These are phyloP conservation scores for Aspergillus costaricaensis DNA, from an alignment of 2,329 filamentous ascomycete species.

Conservation along the genomic window DNA sequence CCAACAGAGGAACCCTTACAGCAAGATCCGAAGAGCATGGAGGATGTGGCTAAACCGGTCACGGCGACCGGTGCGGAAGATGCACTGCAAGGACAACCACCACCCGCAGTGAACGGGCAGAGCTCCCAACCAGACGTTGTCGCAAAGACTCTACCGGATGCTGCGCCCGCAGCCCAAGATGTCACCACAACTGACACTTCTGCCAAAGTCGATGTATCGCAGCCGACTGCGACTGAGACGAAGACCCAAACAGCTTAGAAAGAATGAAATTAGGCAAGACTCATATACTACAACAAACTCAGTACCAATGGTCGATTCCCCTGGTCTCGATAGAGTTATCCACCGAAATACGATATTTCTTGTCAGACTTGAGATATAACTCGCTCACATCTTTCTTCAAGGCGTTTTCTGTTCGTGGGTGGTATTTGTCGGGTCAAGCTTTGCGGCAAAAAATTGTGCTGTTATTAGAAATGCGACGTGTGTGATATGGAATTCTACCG, in stretches of 20 bases:
- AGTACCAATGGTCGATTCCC: neutral
- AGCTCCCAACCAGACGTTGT: neutral
- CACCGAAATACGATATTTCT: neutral
- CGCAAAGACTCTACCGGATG: neutral
- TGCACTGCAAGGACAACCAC: slow-evolving; percentile 6
- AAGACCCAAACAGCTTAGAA: neutral
- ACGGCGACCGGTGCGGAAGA: slow-evolving; percentile 3
- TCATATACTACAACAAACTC: neutral
- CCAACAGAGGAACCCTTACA: slow-evolving; percentile 20
- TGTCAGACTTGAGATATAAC: neutral
- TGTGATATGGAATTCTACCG: neutral
- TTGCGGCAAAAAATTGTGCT: neutral
- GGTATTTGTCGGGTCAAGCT: neutral
- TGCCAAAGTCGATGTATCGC: neutral
- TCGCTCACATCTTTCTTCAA: neutral
- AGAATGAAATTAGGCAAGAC: neutral
- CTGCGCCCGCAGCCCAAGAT: neutral
- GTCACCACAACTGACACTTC: neutral
- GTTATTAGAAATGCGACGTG: neutral
- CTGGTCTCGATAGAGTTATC: neutral
- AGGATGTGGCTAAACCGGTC: slow-evolving; percentile 11
- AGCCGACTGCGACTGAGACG: neutral
- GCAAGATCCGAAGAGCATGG: slow-evolving; percentile 12
- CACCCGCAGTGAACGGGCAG: slow-evolving; percentile 7
- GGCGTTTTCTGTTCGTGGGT: slow-evolving; percentile 4